These are phyloP conservation scores for Capsella bursapastoris DNA, from an alignment of 345 rosid genomes.

Conservation along the genomic window DNA sequence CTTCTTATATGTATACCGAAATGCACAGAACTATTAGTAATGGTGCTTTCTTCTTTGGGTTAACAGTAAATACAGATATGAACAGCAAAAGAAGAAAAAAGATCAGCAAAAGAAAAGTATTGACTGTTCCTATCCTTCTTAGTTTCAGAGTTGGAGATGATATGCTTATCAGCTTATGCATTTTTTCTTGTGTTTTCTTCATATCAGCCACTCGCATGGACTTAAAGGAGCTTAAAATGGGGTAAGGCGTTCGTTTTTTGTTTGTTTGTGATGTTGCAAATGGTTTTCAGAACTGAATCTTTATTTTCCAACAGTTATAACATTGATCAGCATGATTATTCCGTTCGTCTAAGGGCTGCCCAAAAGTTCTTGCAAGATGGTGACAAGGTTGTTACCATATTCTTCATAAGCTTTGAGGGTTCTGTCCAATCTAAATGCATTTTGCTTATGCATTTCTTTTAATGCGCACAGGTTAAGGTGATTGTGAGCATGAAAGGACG, in stretches of 20 bases:
- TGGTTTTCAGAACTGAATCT: background rate
- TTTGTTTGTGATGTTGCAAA: slow-evolving; percentile 14
- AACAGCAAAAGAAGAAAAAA: slow-evolving; percentile 82
- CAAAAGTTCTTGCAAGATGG: slow-evolving; percentile 85
- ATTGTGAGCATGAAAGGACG: slow-evolving; percentile 93
- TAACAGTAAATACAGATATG: slow-evolving; percentile 80
- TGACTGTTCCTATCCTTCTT: slow-evolving; percentile 43
- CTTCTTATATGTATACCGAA: slow-evolving; percentile 10
- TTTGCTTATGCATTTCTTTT: slow-evolving; percentile 23
- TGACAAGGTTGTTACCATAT: slow-evolving; percentile 70
- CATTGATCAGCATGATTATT: slow-evolving; percentile 92
- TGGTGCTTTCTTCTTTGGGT: background rate
- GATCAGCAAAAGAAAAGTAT: slow-evolving; percentile 89
- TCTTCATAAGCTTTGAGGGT: slow-evolving; percentile 3
- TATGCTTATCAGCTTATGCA: slow-evolving; percentile 3
- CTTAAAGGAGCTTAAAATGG: slow-evolving; percentile 91
- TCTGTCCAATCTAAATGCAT: slow-evolving; percentile 1
- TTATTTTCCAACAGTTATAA: slow-evolving; percentile 60
- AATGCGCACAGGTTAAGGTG: slow-evolving; percentile 75
- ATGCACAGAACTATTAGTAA: background rate
- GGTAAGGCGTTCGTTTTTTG: slow-evolving; percentile 46
- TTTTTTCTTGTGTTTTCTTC: slow-evolving; percentile 28
- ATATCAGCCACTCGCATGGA: slow-evolving; percentile 73
- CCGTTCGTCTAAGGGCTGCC: slow-evolving; percentile 87
- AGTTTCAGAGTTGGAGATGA: slow-evolving; percentile 36